phyloP scores from a whole-genome alignment of 768 basidiomycete genomes.

The Stropharia rugosoannulata region DNA sequence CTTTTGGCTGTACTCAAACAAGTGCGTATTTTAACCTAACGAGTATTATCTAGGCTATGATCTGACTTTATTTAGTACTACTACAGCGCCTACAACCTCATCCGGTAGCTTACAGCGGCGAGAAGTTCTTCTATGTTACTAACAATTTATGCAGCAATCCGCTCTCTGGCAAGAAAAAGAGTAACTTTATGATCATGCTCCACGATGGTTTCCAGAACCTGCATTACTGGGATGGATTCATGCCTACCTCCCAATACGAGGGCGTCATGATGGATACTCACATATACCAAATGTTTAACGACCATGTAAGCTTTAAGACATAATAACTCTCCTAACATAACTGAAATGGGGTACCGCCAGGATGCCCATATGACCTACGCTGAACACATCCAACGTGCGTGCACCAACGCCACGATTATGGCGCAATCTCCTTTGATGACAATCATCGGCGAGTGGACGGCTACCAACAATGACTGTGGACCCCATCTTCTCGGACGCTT shows the following conservation, averaged over 20 bases:
- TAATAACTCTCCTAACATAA: neutral
- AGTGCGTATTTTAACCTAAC: conserved; percentile 18
- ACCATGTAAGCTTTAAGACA: conserved; percentile 38
- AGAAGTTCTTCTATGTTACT: neutral
- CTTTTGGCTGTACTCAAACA: conserved; percentile 48
- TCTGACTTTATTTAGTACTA: conserved; percentile 46
- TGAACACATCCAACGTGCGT: conserved; percentile 61
- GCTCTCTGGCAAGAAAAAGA: conserved; percentile 34
- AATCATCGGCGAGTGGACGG: conserved; percentile 86
- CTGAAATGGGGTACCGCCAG: neutral
- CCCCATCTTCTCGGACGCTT: conserved; percentile 83
- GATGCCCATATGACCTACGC: conserved; percentile 38
- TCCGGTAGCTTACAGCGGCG: conserved; percentile 44
- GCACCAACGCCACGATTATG: conserved; percentile 42
- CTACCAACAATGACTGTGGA: conserved; percentile 73
- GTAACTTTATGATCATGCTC: conserved; percentile 64
- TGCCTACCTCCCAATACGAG: conserved; percentile 44
- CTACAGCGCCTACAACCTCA: conserved; percentile 68
- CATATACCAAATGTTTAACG: conserved; percentile 72
- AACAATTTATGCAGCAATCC: conserved; percentile 27
- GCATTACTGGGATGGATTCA: conserved; percentile 65
- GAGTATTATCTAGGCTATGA: neutral
- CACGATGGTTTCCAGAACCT: conserved; percentile 79
- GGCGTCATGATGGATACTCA: conserved; percentile 82
- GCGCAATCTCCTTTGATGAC: conserved; percentile 65